Percentiles rank a stretch among this genome's conserved stretches.
Conservation (phyloP, 2,329 filamentous ascomycete species). For the Talaromyces verruculosus region DNA sequence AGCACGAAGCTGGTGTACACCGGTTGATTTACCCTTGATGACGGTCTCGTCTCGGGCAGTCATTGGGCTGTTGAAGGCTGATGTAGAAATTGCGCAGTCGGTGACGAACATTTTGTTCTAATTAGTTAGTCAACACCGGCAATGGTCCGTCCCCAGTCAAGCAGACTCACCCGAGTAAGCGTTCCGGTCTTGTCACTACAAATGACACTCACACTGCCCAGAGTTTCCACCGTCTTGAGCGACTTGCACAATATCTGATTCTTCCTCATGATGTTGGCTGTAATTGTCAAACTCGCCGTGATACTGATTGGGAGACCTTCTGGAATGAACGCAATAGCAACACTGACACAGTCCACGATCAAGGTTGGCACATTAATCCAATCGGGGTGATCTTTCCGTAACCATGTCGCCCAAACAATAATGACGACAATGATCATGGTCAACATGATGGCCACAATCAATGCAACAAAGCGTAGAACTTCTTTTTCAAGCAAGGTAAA, state of each 20-base stretch:
- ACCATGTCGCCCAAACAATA: slow-evolving; percentile 68
- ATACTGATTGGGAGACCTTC: slow-evolving; percentile 71
- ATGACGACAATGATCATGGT: slow-evolving; percentile 54
- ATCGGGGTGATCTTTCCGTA: slow-evolving; percentile 63
- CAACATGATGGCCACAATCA: slow-evolving; percentile 27
- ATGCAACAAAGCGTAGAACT: slow-evolving; percentile 63
- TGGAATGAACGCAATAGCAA: slow-evolving; percentile 74
- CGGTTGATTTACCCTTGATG: slow-evolving; percentile 26
- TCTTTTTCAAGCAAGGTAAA: slow-evolving; percentile 71
- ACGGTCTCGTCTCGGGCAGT: slow-evolving; percentile 50
- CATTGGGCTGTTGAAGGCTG: slow-evolving; percentile 52
- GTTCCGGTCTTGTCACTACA: slow-evolving; percentile 74
- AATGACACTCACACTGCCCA: slow-evolving; percentile 70
- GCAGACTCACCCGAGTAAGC: slow-evolving; percentile 37
- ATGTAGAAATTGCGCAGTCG: slow-evolving; percentile 56
- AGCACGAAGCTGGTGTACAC: slow-evolving; percentile 57
- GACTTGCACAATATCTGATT: slow-evolving; percentile 79
- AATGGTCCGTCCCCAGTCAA: neutral
- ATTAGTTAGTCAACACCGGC: slow-evolving; percentile 8
- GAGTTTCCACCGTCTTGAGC: slow-evolving; percentile 73
- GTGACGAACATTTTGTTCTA: slow-evolving; percentile 73
- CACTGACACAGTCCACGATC: slow-evolving; percentile 70
- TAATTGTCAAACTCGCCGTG: slow-evolving; percentile 71
- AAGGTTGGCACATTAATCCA: slow-evolving; percentile 72
- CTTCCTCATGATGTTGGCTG: slow-evolving; percentile 72